Conservation (phyloP, 768 basidiomycete species). For the Hirschioporus abietinus region DNA sequence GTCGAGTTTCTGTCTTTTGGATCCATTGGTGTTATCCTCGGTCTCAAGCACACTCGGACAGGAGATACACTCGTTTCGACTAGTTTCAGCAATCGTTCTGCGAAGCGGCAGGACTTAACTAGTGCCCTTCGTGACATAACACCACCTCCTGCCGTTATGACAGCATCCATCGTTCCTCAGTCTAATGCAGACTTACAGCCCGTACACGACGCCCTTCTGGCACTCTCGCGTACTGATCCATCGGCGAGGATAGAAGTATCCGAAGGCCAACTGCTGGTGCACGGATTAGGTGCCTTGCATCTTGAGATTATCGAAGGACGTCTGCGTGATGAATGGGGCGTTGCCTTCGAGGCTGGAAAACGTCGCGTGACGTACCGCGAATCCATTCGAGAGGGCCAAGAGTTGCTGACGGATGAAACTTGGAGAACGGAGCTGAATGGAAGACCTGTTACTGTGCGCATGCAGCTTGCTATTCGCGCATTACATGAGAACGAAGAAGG, state of each 20-base stretch:
- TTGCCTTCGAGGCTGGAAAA: constrained; percentile 67
- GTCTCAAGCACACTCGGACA: constrained; percentile 78
- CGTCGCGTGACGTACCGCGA: constrained; percentile 83
- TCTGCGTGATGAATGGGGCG: constrained; percentile 74
- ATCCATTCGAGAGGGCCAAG: constrained; percentile 29
- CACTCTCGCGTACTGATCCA: constrained; percentile 83
- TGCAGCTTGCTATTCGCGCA: constrained; percentile 52
- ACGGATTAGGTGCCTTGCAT: constrained; percentile 81
- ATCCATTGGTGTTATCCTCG: constrained; percentile 79
- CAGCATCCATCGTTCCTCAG: constrained; percentile 74
- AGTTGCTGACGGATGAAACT: constrained; percentile 29
- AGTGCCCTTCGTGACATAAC: constrained; percentile 51
- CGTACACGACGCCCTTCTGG: constrained; percentile 68
- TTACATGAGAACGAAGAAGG: constrained; percentile 52
- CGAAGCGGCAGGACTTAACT: not conserved
- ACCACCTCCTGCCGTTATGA: constrained; percentile 81
- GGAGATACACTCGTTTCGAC: constrained; percentile 76
- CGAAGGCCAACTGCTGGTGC: constrained; percentile 79
- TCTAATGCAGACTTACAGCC: constrained; percentile 74
- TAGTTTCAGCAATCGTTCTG: not conserved
- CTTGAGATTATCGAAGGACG: constrained; percentile 87
- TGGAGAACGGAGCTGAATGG: constrained; percentile 67
- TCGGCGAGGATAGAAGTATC: constrained; percentile 74
- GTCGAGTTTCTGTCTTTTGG: constrained; percentile 79
- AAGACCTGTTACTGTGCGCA: constrained; percentile 41